Evolutionary conservation across 495 filamentous ascomycete species (phyloP).

Genomic region (Penicillium atrosanguineum): DNA sequence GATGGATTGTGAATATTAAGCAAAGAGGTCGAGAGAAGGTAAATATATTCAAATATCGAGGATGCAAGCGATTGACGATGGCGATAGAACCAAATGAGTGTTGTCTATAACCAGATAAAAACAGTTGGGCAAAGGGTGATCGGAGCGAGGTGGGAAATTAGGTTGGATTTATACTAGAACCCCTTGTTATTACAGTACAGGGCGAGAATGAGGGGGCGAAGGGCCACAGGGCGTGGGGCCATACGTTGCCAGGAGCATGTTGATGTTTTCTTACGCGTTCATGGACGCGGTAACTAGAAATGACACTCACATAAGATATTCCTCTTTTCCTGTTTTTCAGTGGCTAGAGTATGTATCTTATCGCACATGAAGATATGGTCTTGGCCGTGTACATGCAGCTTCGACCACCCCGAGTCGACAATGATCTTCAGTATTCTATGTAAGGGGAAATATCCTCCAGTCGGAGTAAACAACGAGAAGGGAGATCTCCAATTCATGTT

Average conservation of each 20-base stretch:
- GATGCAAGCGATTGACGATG: conserved; percentile 12
- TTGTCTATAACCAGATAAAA: background rate
- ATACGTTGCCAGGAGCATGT: background rate
- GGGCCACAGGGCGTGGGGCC: background rate
- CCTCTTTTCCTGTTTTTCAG: background rate
- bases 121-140: background rate
- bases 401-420: background rate
- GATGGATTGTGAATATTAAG: conserved; percentile 14
- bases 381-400: background rate
- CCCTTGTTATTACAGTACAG: conserved; percentile 12
- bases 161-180: conserved; percentile 15
- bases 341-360: background rate
- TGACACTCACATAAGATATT: background rate
- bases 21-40: conserved; percentile 9
- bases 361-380: background rate
- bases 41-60: conserved; percentile 10
- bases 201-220: conserved; percentile 5
- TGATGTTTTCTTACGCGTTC: background rate
- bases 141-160: background rate
- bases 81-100: conserved; percentile 8
- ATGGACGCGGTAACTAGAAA: conserved; percentile 1
- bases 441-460: conserved; percentile 10
- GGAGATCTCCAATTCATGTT: background rate
- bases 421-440: background rate
- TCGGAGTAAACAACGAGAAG: background rate